Base-by-base conservation (phyloP, 75 land plant genomes). In the Selaginella tamariscina region DNA sequence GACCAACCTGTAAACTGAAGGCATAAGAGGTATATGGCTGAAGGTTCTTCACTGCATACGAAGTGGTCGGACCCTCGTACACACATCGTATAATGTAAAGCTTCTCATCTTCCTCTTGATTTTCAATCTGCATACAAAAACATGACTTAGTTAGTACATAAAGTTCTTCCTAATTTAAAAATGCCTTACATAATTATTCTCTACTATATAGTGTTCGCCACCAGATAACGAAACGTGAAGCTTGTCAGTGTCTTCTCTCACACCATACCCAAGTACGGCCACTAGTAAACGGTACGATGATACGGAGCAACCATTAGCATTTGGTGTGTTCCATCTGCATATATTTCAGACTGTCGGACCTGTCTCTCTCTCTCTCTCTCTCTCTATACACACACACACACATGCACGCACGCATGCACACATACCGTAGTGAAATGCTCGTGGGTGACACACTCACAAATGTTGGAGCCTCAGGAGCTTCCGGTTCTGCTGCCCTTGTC, bases 1-100 rank as follows among this genome's bases (percentile, higher is more conserved):
- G 56, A 32, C 27, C 22, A 33, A 70, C 71, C 71, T 70, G 71
- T 13, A 70, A n/a, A 26, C 64, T 33, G 24, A 70, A 70, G n/a
- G 71, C 71, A 26, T 70, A 70, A 27, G 60, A 55, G 24, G 71
- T 56, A 28, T 32, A 70, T 56, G 71, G 64, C 64, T 56, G 71
- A 57, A 70, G 71, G 24, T 70, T 70, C 32, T 29, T 70, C 2
- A 70, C 21, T 21, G 71, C 56, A 32, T 70, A 57, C 64, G 64
- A 29, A 29, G 60, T 54, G 60, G 60, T 31, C 22, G 71, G 63
- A 55, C 71, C 71, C 30, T 57, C 30, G 23, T 56, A 70, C 0
- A 70, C 64, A 39, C 11, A 56, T 56, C 32, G 22, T 33, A 27
- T 33, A 70, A 23, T 32, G 65, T 59, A n/a, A 56, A 9, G 1